Evolutionary conservation across 495 filamentous ascomycete genomes (phyloP).

Genomic region (Talaromyces borbonicus): DNA sequence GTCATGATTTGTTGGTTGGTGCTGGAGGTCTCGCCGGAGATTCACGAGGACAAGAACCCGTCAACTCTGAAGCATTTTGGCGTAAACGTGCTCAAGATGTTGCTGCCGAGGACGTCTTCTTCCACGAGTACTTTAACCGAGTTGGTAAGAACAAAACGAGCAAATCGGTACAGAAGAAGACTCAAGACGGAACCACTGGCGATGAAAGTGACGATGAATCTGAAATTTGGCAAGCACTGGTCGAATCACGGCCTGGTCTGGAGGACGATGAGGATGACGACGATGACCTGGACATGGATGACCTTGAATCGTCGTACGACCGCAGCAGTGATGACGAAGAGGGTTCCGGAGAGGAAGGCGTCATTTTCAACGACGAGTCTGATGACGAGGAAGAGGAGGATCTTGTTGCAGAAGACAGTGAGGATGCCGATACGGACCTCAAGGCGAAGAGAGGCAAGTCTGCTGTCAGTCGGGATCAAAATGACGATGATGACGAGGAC

Average conservation of each 20-base stretch:
- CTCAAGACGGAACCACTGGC: constrained; percentile 15
- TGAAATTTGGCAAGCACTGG: constrained; percentile 91
- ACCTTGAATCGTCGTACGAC: constrained; percentile 47
- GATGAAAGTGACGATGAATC: constrained; percentile 40
- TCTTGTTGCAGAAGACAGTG: constrained; percentile 32
- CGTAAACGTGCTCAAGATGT: constrained; percentile 78
- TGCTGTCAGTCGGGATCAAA: constrained; percentile 22
- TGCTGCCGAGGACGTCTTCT: constrained; percentile 88
- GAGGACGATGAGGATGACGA: constrained; percentile 58
- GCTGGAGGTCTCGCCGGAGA: constrained; percentile 39
- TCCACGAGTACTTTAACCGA: constrained; percentile 89
- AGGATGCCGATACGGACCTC: constrained; percentile 22
- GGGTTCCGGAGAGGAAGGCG: constrained; percentile 42
- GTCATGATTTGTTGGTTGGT: constrained; percentile 54
- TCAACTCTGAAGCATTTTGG: constrained; percentile 92
- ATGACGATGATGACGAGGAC: constrained; percentile 34
- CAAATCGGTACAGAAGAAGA: constrained; percentile 40
- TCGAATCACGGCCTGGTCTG: constrained; percentile 67
- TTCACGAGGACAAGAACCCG: constrained; percentile 32
- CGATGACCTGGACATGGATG: constrained; percentile 55
- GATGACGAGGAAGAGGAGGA: constrained; percentile 40
- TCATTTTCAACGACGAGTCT: constrained; percentile 39
- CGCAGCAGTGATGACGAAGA: constrained; percentile 38
- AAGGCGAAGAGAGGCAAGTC: constrained; percentile 27
- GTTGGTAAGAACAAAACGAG: constrained; percentile 58